These are phyloP conservation scores for Coniochaeta prunicola DNA, from an alignment of 2,329 filamentous ascomycete species.

Conservation along the genomic window DNA sequence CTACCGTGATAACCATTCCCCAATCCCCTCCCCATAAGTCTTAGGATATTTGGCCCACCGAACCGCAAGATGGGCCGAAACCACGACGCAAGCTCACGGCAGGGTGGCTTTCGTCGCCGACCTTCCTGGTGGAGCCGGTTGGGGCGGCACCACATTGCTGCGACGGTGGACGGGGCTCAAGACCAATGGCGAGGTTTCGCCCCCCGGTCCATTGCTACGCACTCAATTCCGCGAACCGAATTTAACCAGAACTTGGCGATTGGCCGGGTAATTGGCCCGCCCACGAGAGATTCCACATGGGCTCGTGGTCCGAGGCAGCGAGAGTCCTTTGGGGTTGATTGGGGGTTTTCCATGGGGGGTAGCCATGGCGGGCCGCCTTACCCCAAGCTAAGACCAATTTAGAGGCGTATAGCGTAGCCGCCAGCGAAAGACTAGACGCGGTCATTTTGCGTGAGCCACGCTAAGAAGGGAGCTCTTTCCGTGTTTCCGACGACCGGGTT, in stretches of 20 bases:
- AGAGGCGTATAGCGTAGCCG: background rate
- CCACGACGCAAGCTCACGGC: background rate
- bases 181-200: background rate
- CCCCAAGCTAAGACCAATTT: background rate
- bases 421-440: background rate
- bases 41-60: background rate
- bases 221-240: background rate
- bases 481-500: background rate
- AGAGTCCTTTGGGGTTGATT: background rate
- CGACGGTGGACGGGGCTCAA: background rate
- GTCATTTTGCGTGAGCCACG: background rate
- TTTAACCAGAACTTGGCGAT: background rate
- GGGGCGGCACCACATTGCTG: background rate
- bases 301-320: background rate
- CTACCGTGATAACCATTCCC: no score
- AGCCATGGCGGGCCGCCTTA: background rate
- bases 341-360: no score
- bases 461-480: background rate
- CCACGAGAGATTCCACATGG: background rate
- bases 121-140: background rate
- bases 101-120: background rate
- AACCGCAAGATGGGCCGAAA: background rate
- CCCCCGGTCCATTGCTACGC: background rate
- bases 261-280: background rate
- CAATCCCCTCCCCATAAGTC: no score